These are phyloP conservation scores for Chaetomiaceae sp. DNA, from an alignment of 2,329 filamentous ascomycete species.

Conservation along the genomic window DNA sequence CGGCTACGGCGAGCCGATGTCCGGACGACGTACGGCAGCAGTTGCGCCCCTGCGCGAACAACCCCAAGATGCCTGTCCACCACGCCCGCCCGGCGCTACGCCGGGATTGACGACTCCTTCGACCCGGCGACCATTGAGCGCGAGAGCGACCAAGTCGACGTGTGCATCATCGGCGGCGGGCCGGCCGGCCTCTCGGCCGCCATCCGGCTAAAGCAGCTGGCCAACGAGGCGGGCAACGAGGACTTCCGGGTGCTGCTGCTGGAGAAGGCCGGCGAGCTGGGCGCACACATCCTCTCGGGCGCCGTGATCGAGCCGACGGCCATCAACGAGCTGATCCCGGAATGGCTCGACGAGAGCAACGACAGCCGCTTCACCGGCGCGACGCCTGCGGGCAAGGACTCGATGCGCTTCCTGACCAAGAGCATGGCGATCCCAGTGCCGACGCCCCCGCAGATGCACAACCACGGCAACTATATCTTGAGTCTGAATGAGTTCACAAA, in stretches of 20 bases:
- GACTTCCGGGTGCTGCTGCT: conserved; percentile 90
- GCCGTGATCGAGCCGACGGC: conserved; percentile 90
- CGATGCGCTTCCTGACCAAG: conserved; percentile 92
- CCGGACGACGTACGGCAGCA: conserved; percentile 5
- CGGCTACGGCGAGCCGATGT: conserved; percentile 16
- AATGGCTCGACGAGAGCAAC: conserved; percentile 89
- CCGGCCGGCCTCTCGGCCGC: conserved; percentile 89
- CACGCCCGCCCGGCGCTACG: conserved; percentile 18
- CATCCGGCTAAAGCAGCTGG: conserved; percentile 91
- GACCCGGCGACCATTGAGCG: conserved; percentile 69
- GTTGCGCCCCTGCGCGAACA: not conserved
- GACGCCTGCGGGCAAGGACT: conserved; percentile 77
- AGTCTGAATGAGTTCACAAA: conserved; percentile 92
- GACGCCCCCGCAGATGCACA: conserved; percentile 94
- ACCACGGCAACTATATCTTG: conserved; percentile 96
- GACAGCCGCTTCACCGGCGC: conserved; percentile 80
- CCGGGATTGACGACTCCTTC: conserved; percentile 50
- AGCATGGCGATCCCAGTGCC: conserved; percentile 73
- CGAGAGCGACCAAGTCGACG: conserved; percentile 90
- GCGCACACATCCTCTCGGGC: conserved; percentile 91
- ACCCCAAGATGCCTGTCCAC: conserved; percentile 20
- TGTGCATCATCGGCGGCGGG: conserved; percentile 95
- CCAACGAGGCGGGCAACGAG: conserved; percentile 90
- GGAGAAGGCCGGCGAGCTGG: conserved; percentile 92
- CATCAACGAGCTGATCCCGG: conserved; percentile 83